Evolutionary conservation across 225 moss, liverwort and hornwort species (phyloP).

Genomic region (Polytrichum formosum): DNA sequence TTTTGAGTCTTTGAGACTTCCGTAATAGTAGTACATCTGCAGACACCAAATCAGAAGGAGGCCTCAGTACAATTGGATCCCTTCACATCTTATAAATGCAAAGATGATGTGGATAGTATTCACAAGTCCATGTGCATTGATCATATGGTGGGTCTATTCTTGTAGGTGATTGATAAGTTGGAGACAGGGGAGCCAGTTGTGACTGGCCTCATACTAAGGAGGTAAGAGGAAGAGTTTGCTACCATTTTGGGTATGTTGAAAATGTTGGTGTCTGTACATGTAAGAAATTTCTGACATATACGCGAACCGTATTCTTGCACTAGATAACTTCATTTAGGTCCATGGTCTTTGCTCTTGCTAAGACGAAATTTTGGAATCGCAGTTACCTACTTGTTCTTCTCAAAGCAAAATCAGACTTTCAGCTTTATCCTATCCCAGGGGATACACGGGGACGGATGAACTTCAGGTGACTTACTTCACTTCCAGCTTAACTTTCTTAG

Average conservation of each 20-base stretch:
- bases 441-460: conserved; percentile 43
- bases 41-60: too few species aligned
- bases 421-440: conserved; percentile 57
- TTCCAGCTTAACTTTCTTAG: background rate
- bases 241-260: background rate
- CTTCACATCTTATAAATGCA: too few species aligned
- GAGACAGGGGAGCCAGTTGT: conserved; percentile 85
- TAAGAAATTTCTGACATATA: background rate
- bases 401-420: conserved; percentile 90
- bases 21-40: too few species aligned
- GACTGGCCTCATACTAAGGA: conserved; percentile 87
- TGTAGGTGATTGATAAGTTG: conserved; percentile 86
- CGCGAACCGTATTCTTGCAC: background rate
- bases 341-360: too few species aligned
- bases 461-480: conserved; percentile 48
- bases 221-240: conserved; percentile 31
- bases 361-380: conserved; percentile 12
- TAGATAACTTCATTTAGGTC: too few species aligned
- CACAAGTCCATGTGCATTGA: too few species aligned
- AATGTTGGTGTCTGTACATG: too few species aligned
- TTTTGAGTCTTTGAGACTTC: too few species aligned
- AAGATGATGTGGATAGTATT: too few species aligned
- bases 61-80: too few species aligned
- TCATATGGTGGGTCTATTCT: background rate
- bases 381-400: conserved; percentile 93